A percentile compares a stretch with the other conserved stretches of the same genome.
Evolutionary conservation across 495 filamentous ascomycete genomes (phyloP).

Genomic region (Neurospora tetraspora): DNA sequence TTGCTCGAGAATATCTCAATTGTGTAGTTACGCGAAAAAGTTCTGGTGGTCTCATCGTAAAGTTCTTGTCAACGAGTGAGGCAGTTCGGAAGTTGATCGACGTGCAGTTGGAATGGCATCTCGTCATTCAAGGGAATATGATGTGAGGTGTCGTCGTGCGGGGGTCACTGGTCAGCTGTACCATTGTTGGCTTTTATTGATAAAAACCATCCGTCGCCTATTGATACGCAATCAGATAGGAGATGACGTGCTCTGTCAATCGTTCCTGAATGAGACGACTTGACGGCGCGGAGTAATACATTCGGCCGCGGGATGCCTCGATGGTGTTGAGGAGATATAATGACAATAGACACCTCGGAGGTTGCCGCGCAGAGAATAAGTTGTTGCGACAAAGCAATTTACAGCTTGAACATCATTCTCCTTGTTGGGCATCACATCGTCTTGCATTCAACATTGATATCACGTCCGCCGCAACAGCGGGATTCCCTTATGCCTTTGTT

Average conservation of each 20-base stretch:
- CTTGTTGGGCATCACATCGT: neutral
- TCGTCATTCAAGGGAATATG: neutral
- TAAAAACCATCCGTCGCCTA: neutral
- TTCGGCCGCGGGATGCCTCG: neutral
- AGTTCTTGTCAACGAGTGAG: neutral
- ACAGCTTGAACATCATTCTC: neutral
- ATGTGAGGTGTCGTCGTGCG: neutral
- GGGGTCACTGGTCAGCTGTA: neutral
- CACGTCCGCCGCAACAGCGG: neutral
- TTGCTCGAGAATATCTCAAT: neutral
- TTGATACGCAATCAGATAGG: neutral
- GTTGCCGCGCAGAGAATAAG: neutral
- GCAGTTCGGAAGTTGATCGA: neutral
- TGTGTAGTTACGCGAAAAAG: neutral
- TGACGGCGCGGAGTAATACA: neutral
- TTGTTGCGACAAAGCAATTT: neutral
- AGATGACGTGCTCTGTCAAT: neutral
- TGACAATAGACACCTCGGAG: neutral
- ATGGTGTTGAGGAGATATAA: neutral
- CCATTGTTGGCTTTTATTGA: neutral
- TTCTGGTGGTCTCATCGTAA: neutral
- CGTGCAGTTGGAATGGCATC: neutral
- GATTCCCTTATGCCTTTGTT: neutral
- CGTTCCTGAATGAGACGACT: neutral
- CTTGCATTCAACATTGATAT: neutral